These are phyloP conservation scores for Leishmania braziliensis DNA, from an alignment of 208 protist genomes.

Conservation along the genomic window DNA sequence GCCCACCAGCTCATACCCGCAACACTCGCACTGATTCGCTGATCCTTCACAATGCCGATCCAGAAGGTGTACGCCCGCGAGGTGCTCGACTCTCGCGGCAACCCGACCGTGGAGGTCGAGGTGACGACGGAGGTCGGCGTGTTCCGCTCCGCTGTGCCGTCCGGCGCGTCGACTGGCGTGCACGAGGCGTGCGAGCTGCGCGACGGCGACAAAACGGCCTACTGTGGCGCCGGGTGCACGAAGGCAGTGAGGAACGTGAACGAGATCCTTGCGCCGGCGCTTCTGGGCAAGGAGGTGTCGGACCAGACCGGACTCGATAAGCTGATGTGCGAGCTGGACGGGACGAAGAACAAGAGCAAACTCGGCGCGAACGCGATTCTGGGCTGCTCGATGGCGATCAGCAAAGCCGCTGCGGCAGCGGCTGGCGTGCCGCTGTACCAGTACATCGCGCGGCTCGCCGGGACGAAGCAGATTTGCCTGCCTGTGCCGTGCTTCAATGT, in stretches of 20 bases:
- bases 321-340: conserved; percentile 96
- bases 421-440: conserved; percentile 94
- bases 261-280: conserved; percentile 87
- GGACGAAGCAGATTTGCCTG: conserved; percentile 79
- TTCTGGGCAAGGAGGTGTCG: conserved; percentile 93
- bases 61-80: conserved; percentile 88
- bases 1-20: not conserved
- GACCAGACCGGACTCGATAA: conserved; percentile 95
- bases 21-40: not conserved
- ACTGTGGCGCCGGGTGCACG: conserved; percentile 97
- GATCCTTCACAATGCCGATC: conserved; percentile 63
- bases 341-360: conserved; percentile 97
- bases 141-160: conserved; percentile 97
- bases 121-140: conserved; percentile 94
- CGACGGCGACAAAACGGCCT: conserved; percentile 95
- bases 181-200: conserved; percentile 98
- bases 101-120: conserved; percentile 96
- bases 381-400: conserved; percentile 97
- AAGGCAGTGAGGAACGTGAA: conserved; percentile 98
- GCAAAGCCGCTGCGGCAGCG: conserved; percentile 94
- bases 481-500: conserved; percentile 99
- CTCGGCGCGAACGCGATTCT: conserved; percentile 99
- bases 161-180: conserved; percentile 98
- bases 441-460: conserved; percentile 95
- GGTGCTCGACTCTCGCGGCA: conserved; percentile 90